phyloP scores from a whole-genome alignment of 176 grass and related monocot species.

The Oryza australiensis region DNA sequence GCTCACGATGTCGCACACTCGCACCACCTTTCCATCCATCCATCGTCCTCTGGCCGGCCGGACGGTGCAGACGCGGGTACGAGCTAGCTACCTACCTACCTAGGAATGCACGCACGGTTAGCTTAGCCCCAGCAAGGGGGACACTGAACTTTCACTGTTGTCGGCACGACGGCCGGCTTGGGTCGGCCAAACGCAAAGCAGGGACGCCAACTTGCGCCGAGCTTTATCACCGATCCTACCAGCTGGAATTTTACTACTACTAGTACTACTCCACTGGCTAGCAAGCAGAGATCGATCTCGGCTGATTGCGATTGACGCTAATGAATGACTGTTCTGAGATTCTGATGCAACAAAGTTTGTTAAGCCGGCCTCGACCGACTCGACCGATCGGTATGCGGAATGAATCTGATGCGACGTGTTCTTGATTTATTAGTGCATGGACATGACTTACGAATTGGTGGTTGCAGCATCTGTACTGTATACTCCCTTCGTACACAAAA shows the following conservation, averaged over 20 bases:
- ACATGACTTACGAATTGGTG: slow-evolving; percentile 15
- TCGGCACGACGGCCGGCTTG: slow-evolving; percentile 29
- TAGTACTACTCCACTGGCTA: background rate
- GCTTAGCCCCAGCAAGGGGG: background rate
- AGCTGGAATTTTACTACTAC: background rate
- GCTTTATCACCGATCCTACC: background rate
- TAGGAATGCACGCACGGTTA: background rate
- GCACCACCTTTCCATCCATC: background rate
- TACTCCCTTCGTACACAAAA: no score
- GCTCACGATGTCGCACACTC: background rate
- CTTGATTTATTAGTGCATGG: slow-evolving; percentile 30
- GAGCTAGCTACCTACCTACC: background rate
- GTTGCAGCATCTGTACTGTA: slow-evolving; percentile 11
- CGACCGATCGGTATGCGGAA: slow-evolving; percentile 20
- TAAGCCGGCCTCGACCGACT: slow-evolving; percentile 10
- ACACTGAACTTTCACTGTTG: slow-evolving; percentile 3
- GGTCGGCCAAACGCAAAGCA: slow-evolving; percentile 26
- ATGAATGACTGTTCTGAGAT: slow-evolving; percentile 9
- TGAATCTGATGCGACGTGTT: slow-evolving; percentile 42
- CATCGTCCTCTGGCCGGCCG: background rate
- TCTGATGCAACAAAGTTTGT: slow-evolving; percentile 25
- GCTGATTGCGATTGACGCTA: background rate
- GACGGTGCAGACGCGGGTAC: background rate
- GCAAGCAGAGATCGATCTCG: background rate
- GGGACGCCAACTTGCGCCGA: slow-evolving; percentile 6